Evolutionary conservation across 192 early-diverging fungal species (phyloP).

Genomic region (Coemansia sp.): DNA sequence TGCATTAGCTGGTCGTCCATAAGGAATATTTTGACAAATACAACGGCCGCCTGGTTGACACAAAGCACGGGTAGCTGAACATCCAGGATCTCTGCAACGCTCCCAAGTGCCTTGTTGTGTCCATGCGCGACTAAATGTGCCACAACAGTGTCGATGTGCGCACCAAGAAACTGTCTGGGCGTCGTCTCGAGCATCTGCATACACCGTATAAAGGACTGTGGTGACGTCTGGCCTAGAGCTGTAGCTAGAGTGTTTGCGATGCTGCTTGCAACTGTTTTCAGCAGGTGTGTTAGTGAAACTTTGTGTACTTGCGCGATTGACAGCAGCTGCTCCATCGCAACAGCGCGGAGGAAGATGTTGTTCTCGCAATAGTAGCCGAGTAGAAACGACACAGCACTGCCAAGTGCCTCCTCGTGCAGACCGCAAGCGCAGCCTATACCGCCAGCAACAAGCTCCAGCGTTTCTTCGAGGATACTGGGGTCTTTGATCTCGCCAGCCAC

Average conservation of each 20-base stretch:
- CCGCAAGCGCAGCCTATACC: constrained; percentile 36
- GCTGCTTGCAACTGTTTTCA: constrained; percentile 22
- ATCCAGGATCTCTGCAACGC: constrained; percentile 37
- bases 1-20: constrained; percentile 59
- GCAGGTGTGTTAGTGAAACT: constrained; percentile 27
- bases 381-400: constrained; percentile 28
- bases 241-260: constrained; percentile 36
- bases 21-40: constrained; percentile 53
- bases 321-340: constrained; percentile 56
- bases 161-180: constrained; percentile 25
- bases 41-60: constrained; percentile 46
- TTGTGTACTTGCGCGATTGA: constrained; percentile 28
- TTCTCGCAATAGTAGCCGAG: constrained; percentile 35
- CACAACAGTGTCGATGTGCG: constrained; percentile 34
- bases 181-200: constrained; percentile 42
- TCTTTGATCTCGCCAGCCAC: constrained; percentile 12
- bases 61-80: constrained; percentile 49
- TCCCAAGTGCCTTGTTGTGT: constrained; percentile 30
- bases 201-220: constrained; percentile 37
- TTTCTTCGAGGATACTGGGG: constrained; percentile 43
- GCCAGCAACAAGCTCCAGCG: constrained; percentile 44
- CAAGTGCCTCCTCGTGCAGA: constrained; percentile 27
- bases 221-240: constrained; percentile 14
- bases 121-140: constrained; percentile 32
- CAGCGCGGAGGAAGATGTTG: constrained; percentile 51